A percentile compares a stretch with the other conserved stretches of the same genome.
phyloP scores from a whole-genome alignment of 1,284 basidiomycete species.

The Ganoderma boninense region DNA sequence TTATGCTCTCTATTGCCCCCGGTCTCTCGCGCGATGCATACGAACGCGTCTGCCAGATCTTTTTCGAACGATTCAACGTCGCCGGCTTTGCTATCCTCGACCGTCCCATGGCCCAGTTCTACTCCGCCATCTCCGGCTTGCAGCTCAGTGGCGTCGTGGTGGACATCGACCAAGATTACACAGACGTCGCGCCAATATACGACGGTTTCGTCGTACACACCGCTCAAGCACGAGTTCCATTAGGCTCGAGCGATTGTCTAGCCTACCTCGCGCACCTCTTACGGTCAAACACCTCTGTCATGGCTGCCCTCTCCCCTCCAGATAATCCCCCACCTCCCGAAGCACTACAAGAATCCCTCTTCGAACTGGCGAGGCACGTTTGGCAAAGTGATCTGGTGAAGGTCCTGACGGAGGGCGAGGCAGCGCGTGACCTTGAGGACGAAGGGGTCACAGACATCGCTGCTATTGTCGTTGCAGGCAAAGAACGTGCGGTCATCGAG shows the following conservation, averaged over 20 bases:
- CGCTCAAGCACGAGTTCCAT: constrained; percentile 63
- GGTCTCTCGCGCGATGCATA: constrained; percentile 78
- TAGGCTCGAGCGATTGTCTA: constrained; percentile 83
- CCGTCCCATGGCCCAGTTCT: constrained; percentile 86
- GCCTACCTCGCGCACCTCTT: constrained; percentile 79
- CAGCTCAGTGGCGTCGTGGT: constrained; percentile 83
- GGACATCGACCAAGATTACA: constrained; percentile 83
- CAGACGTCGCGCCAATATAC: constrained; percentile 82
- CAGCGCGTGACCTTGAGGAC: constrained; percentile 62
- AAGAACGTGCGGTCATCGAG: constrained; percentile 85
- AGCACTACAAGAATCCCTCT: constrained; percentile 55
- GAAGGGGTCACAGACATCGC: constrained; percentile 90
- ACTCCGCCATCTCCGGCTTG: constrained; percentile 67
- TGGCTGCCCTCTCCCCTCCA: constrained; percentile 67
- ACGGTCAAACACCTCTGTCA: constrained; percentile 69
- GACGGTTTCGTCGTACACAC: constrained; percentile 78
- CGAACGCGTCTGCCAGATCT: constrained; percentile 84
- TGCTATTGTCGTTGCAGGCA: constrained; percentile 81
- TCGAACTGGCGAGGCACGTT: constrained; percentile 66
- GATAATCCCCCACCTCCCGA: constrained; percentile 53
- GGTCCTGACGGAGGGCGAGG: constrained; percentile 76
- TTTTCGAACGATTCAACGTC: constrained; percentile 96
- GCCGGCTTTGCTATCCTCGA: constrained; percentile 88
- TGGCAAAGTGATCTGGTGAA: constrained; percentile 72
- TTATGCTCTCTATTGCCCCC: constrained; percentile 77